Conservation (phyloP, 2,329 filamentous ascomycete species). For the Trichoderma gracile region DNA sequence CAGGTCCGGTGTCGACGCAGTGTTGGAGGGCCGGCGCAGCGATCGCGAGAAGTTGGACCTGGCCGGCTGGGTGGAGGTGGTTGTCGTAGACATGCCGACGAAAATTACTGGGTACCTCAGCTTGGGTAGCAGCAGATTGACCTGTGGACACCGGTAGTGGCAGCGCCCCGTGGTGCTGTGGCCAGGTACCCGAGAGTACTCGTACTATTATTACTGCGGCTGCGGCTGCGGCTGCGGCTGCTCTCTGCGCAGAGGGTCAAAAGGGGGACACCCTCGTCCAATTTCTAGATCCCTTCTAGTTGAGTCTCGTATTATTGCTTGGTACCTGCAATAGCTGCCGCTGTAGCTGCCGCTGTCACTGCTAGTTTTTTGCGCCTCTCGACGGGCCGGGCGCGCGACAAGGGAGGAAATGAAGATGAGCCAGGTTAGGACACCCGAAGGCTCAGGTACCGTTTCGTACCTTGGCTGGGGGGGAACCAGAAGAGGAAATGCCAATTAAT, state of each 20-base stretch:
- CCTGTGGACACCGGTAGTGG: conserved; percentile 5
- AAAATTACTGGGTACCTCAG: background rate
- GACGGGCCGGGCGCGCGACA: background rate
- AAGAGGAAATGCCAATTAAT: no score
- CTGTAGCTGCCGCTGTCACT: background rate
- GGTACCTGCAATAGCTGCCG: background rate
- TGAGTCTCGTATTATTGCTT: background rate
- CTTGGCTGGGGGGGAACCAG: background rate
- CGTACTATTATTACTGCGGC: no score
- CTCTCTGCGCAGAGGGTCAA: background rate
- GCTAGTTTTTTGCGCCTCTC: background rate
- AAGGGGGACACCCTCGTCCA: conserved; percentile 16
- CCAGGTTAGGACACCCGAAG: background rate
- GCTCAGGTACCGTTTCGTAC: background rate
- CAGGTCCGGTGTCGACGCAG: conserved; percentile 61
- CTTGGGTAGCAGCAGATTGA: no score
- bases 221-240: no score
- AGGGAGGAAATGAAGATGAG: conserved; percentile 13
- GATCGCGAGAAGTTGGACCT: conserved; percentile 37
- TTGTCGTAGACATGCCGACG: conserved; percentile 25
- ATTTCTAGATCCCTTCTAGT: background rate
- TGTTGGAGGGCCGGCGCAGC: conserved; percentile 48
- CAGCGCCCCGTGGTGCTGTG: background rate
- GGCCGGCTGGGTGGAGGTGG: conserved; percentile 27
- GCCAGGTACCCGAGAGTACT: background rate